Base-by-base conservation (phyloP, 1,284 basidiomycete species). In the Leccinum pachyderme region DNA sequence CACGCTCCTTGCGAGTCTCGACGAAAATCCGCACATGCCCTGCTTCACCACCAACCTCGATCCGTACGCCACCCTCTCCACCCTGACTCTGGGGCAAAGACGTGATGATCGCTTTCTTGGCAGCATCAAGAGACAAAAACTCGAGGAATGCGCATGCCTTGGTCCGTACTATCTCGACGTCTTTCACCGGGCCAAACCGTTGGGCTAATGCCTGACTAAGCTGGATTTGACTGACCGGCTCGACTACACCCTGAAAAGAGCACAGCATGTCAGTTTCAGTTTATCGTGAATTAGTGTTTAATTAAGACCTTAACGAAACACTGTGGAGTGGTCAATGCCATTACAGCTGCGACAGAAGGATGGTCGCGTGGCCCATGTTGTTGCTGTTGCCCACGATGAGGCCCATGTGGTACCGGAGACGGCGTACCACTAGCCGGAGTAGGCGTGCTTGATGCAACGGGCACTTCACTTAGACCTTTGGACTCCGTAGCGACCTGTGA, bases 131-230 rank as follows among this genome's bases (percentile, higher is more conserved):
- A 7, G 77, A 77, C 35, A 72, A 73, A 75, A 96, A 99, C 72
- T 98, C 95, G 65, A 95, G 81, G 80, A 98, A 98, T 1, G 95
- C 96, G 69, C 95, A 98, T 0, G 91, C 93, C 73, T 94, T 96
- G 69, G 67, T 69, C 60, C 90, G 88, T 49, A 97, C 88, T 63
- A 98, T 87, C 73, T 98, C 94, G 48, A 94, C 75, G 49, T 95
- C 92, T 73, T 91, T 92, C 68, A 97, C 81, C 4, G 87, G 80
- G 5, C 95, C 95, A 72, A 98, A 98, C 47, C 86, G 84, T 33
- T 77, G 66, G 5, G 78, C 76, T 28, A 98, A 82, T 9, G 79
- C 75, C 25, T 75, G 73, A 48, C 73, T 77, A 32, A 98, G 80
- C 1, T 81, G 77, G 18, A 73, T 64, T 52, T 86, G 81, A 54